phyloP scores from a whole-genome alignment of 345 rosid genomes.

The Corymbia maculata region DNA sequence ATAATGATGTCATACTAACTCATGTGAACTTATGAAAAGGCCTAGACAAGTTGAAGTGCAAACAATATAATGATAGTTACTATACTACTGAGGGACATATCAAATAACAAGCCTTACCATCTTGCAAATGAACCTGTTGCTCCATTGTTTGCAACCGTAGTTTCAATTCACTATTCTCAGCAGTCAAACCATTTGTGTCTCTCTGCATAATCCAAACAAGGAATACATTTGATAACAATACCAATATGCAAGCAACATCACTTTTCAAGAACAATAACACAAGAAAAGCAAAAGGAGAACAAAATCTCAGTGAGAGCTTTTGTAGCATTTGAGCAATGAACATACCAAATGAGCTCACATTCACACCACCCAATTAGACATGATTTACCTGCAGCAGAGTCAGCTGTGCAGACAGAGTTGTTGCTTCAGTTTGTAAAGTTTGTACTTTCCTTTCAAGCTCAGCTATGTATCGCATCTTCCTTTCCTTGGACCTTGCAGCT shows the following conservation, averaged over 20 bases:
- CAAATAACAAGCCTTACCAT: not conserved
- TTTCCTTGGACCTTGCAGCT: slow-evolving; percentile 13
- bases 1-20: not conserved
- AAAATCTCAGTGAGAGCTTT: not conserved
- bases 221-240: not conserved
- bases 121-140: slow-evolving; percentile 3
- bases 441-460: slow-evolving; percentile 9
- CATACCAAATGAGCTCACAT: not conserved
- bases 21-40: not conserved
- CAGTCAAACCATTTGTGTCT: not conserved
- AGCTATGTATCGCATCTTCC: slow-evolving; percentile 10
- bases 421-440: slow-evolving; percentile 7
- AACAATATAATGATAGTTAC: not conserved
- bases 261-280: not conserved
- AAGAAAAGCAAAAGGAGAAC: not conserved
- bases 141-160: not conserved
- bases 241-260: not conserved
- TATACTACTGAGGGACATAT: not conserved
- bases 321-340: not conserved
- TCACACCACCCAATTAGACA: not conserved
- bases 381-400: slow-evolving; percentile 4
- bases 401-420: slow-evolving; percentile 7
- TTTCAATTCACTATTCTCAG: slow-evolving; percentile 1
- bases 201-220: slow-evolving; percentile 1
- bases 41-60: not conserved